Evolutionary conservation across 2,329 filamentous ascomycete genomes (phyloP), one percentile per base, ranked within the genome.

Genomic region (Xylaria sp.): DNA sequence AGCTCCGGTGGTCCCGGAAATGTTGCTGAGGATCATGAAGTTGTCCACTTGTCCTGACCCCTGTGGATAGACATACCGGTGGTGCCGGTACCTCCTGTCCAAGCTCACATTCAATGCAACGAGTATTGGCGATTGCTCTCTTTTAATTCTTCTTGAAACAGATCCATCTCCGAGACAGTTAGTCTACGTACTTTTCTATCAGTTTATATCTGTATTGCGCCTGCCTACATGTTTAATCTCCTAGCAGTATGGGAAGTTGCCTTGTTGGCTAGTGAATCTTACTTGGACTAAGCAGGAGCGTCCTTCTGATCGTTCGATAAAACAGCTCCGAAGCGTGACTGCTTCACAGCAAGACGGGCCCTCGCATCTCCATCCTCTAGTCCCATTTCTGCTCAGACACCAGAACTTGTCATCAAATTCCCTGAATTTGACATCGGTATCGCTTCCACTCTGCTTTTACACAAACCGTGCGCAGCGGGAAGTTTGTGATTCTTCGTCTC

Each of bases 241-340:
- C 28, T 3, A 28, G 28, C 28, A 28, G 28, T 28, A 28, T 28
- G 39, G 39, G 41, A n/a, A 46, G 15, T 15, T 48, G 8, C 18
- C 44, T 46, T 18, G 13, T 32, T 34, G 13, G 2, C 25, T 18
- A 7, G 13, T 34, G 25, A 54, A n/a, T 15, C 25, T 20, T 10
- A n/a, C 32, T 13, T 56, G 41, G 51, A 51, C 55, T 23, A 68
- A 44, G 61, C 23, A 46, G 41, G 41, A 46, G 51, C 66, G 25
- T 32, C 23, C 48, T 15, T 39, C 13, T 8, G 23, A 57, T 37
- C 48, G 15, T 46, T 13, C 8, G n/a, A 61, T 28, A 1, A 59
- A 28, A 37, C 10, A 6, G 28, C 15, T 20, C 32, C 48, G 2
- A 50, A 23, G 56, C 18, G 56, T 23, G 51, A 51, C 34, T 68